phyloP scores from a whole-genome alignment of 805 yeast genomes.

The Nakazawaea ambrosiae region DNA sequence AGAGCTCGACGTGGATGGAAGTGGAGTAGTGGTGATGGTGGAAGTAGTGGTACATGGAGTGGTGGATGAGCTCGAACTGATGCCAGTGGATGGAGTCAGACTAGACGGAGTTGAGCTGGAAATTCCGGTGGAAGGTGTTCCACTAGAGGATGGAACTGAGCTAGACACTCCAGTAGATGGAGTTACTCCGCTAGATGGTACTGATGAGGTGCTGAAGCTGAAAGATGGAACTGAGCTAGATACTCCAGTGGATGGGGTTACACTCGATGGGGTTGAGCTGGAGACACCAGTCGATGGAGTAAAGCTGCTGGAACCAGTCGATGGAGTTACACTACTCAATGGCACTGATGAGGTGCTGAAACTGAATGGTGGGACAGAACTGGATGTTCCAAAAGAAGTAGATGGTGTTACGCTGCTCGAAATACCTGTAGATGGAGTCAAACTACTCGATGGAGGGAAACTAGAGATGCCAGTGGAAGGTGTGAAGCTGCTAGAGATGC shows the following conservation, averaged over 20 bases:
- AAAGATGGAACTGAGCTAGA: constrained; percentile 2
- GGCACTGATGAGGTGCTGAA: neutral
- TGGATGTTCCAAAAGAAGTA: constrained; percentile 1
- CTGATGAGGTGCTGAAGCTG: neutral
- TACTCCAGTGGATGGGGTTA: neutral
- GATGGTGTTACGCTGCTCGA: too few species aligned
- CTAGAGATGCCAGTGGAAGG: too few species aligned
- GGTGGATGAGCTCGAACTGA: neutral
- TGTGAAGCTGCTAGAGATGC: too few species aligned
- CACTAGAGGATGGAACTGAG: neutral
- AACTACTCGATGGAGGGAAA: neutral
- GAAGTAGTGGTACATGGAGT: neutral
- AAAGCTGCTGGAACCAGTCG: too few species aligned
- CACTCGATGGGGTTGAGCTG: neutral
- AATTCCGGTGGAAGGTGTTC: neutral
- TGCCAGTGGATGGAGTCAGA: neutral
- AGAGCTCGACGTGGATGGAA: neutral
- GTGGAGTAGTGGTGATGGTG: too few species aligned
- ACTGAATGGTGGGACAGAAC: constrained; percentile 10
- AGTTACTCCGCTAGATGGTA: constrained; percentile 2
- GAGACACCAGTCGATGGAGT: neutral
- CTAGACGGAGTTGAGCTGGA: neutral
- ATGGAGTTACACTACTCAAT: too few species aligned
- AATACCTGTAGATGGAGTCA: too few species aligned
- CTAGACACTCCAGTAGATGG: constrained; percentile 2